These are phyloP conservation scores for Colletotrichum graminicola DNA, from an alignment of 2,329 filamentous ascomycete genomes.

Conservation along the genomic window DNA sequence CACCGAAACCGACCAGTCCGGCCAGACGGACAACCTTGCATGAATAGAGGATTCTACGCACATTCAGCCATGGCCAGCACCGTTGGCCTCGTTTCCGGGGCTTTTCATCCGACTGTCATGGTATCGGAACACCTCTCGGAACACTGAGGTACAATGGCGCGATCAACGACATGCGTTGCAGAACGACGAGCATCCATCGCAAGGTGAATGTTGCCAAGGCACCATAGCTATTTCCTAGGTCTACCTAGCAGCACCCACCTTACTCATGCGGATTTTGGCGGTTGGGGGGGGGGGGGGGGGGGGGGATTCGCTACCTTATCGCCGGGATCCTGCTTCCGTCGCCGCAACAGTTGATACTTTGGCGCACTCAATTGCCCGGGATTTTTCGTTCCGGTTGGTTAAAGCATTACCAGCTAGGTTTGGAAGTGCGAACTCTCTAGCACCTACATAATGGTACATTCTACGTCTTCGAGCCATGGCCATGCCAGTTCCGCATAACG, in stretches of 20 bases:
- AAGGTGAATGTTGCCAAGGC: background rate
- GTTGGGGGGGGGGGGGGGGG: too few relatives aligned
- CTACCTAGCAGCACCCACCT: background rate
- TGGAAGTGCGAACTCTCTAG: background rate
- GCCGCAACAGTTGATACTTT: background rate
- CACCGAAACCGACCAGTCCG: background rate
- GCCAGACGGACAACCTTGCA: conserved; percentile 4
- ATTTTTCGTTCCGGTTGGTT: background rate
- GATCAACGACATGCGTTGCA: background rate
- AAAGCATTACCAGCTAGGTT: background rate
- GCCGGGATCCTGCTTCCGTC: background rate
- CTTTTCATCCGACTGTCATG: background rate
- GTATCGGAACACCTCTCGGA: background rate
- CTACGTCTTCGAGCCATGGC: background rate
- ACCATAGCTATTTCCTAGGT: background rate
- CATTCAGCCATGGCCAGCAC: conserved; percentile 7
- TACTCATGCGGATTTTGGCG: background rate
- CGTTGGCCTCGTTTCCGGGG: background rate
- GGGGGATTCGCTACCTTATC: background rate
- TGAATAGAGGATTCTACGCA: conserved; percentile 5
- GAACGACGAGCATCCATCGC: background rate
- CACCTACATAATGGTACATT: background rate
- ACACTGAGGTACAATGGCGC: background rate
- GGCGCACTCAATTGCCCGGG: background rate
- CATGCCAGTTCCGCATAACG: background rate